A percentile compares a stretch with the other conserved stretches of the same genome.
phyloP scores from a whole-genome alignment of 1,284 basidiomycete species.

The Schizophyllum commune region DNA sequence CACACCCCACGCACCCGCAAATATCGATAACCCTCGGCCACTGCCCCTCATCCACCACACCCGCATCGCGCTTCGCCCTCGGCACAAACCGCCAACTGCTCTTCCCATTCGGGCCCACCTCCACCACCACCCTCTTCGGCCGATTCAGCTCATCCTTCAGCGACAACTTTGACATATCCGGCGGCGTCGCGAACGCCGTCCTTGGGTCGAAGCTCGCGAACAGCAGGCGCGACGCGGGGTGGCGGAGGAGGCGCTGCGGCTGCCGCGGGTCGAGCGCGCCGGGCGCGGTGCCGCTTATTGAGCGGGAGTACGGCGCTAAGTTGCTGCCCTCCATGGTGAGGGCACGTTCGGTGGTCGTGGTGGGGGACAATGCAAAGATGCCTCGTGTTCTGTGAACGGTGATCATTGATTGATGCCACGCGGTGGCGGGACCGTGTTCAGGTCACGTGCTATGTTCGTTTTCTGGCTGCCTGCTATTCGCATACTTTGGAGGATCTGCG shows the following conservation, averaged over 20 bases:
- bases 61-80: slow-evolving; percentile 47
- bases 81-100: slow-evolving; percentile 68
- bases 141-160: slow-evolving; percentile 40
- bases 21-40: slow-evolving; percentile 62
- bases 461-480: background rate
- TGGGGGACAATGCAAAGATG: background rate
- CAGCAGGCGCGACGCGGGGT: slow-evolving; percentile 42
- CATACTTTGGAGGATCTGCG: no score
- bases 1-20: slow-evolving; percentile 43
- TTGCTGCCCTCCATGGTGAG: background rate
- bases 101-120: slow-evolving; percentile 31
- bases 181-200: slow-evolving; percentile 37
- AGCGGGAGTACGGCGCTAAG: background rate
- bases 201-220: slow-evolving; percentile 67
- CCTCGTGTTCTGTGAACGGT: background rate
- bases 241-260: slow-evolving; percentile 45
- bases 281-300: slow-evolving; percentile 32
- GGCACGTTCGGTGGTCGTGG: background rate
- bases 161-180: slow-evolving; percentile 26
- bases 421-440: background rate
- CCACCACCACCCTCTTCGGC: slow-evolving; percentile 60
- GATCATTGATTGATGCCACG: background rate
- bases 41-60: slow-evolving; percentile 51
- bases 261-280: slow-evolving; percentile 58
- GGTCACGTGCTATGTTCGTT: background rate